A percentile compares a stretch with the other conserved stretches of the same genome.
Evolutionary conservation across 176 grass and related monocot species (phyloP).

Genomic region (Cymbopogon citratus): DNA sequence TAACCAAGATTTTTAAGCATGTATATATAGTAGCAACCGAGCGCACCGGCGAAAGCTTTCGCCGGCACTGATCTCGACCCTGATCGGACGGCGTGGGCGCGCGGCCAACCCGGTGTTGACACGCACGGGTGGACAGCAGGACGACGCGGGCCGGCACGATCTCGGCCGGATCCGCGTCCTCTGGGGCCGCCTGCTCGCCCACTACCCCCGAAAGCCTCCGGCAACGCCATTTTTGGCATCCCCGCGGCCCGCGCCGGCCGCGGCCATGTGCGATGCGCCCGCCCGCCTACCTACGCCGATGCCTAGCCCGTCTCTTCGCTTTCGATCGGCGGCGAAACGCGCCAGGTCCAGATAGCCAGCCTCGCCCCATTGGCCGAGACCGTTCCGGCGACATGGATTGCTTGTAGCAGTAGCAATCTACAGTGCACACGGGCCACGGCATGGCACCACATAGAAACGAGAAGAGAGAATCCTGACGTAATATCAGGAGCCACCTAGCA

Average conservation of each 20-base stretch:
- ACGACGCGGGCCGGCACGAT: slow-evolving; percentile 30
- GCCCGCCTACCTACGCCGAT: not conserved
- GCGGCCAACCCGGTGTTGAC: slow-evolving; percentile 29
- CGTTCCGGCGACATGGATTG: not conserved
- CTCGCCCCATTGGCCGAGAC: not conserved
- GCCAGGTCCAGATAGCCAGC: not conserved
- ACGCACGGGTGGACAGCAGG: slow-evolving; percentile 30
- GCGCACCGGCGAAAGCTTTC: not conserved
- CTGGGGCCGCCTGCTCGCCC: slow-evolving; percentile 6
- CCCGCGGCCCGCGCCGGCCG: not conserved
- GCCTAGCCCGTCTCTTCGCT: not conserved
- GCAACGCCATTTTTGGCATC: slow-evolving; percentile 46
- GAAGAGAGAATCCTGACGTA: not conserved
- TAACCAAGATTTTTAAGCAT: slow-evolving; percentile 8
- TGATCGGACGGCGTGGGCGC: not conserved
- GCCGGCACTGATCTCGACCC: not conserved
- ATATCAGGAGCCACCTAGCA: not conserved
- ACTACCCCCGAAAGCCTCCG: slow-evolving; percentile 27
- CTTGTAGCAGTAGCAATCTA: not conserved
- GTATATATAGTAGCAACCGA: not conserved
- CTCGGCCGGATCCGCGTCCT: slow-evolving; percentile 20
- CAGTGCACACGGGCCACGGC: not conserved
- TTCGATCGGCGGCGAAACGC: not conserved
- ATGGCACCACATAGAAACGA: too few relatives aligned
- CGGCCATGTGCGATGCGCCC: slow-evolving; percentile 8